phyloP scores from a whole-genome alignment of 139 green algal genomes.

The Micromonas commoda region DNA sequence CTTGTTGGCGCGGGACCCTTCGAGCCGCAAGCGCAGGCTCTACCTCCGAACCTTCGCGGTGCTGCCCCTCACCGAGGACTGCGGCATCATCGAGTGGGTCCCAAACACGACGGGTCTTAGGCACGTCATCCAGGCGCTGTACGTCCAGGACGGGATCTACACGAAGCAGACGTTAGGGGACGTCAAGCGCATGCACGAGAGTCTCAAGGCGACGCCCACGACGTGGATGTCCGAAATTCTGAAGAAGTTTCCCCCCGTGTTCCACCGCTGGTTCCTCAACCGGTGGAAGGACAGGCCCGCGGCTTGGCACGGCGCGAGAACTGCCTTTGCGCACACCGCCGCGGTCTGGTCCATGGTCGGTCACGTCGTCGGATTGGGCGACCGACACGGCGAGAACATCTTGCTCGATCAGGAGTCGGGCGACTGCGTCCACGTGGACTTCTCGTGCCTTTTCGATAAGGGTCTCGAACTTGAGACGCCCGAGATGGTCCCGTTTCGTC shows the following conservation, averaged over 20 bases:
- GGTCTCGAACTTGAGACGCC: slow-evolving; percentile 69
- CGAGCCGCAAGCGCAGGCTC: slow-evolving; percentile 60
- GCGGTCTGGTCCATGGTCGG: slow-evolving; percentile 62
- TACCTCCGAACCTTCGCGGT: slow-evolving; percentile 80
- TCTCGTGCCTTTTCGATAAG: slow-evolving; percentile 90
- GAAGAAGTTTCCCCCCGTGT: slow-evolving; percentile 60
- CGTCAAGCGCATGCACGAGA: slow-evolving; percentile 19
- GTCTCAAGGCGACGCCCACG: neutral
- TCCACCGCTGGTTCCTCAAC: slow-evolving; percentile 77
- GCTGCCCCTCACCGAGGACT: slow-evolving; percentile 86
- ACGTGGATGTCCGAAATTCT: slow-evolving; percentile 46
- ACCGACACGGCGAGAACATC: slow-evolving; percentile 92
- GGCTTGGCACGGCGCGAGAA: slow-evolving; percentile 69
- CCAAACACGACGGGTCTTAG: slow-evolving; percentile 56
- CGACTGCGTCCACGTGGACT: slow-evolving; percentile 66
- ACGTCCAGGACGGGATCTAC: slow-evolving; percentile 17
- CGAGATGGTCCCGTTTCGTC: slow-evolving; percentile 91
- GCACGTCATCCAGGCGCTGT: slow-evolving; percentile 48
- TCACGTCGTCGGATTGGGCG: slow-evolving; percentile 45
- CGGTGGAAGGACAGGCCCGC: slow-evolving; percentile 65
- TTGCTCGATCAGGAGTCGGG: slow-evolving; percentile 60
- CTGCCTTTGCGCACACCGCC: slow-evolving; percentile 67
- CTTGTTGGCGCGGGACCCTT: slow-evolving; percentile 46
- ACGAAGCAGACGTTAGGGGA: neutral
- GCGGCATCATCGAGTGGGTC: slow-evolving; percentile 82